Evolutionary conservation across 2,329 filamentous ascomycete species (phyloP).

Genomic region (Xylariaceae sp.): DNA sequence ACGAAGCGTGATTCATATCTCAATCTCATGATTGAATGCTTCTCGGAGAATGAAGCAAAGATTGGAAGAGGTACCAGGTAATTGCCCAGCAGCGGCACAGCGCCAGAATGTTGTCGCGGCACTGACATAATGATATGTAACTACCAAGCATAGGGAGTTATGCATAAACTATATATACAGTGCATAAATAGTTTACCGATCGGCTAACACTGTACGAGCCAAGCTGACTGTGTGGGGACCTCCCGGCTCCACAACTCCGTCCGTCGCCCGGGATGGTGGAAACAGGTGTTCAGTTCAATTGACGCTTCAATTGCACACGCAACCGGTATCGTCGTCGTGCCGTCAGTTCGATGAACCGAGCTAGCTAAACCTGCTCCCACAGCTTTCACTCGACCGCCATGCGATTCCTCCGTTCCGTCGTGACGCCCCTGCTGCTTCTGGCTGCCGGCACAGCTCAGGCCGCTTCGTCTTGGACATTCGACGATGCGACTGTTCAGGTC

Average conservation of each 20-base stretch:
- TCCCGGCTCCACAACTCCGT: slow-evolving; percentile 7
- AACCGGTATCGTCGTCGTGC: slow-evolving; percentile 2
- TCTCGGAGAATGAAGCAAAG: too few species aligned
- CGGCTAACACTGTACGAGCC: neutral
- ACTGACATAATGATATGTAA: too few species aligned
- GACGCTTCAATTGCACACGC: slow-evolving; percentile 5
- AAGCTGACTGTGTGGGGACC: slow-evolving; percentile 11
- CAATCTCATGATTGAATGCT: too few species aligned
- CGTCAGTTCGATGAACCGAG: slow-evolving; percentile 17
- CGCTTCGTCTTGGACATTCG: slow-evolving; percentile 65
- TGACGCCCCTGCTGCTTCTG: slow-evolving; percentile 43
- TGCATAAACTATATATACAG: neutral
- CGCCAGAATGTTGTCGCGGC: too few species aligned
- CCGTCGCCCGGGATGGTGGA: slow-evolving; percentile 1
- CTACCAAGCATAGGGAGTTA: too few species aligned
- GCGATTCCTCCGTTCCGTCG: slow-evolving; percentile 40
- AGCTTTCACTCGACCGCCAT: slow-evolving; percentile 30
- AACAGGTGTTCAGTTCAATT: slow-evolving; percentile 22
- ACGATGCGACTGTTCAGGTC: slow-evolving; percentile 66
- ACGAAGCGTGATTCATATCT: too few species aligned
- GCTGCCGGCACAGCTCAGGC: slow-evolving; percentile 50
- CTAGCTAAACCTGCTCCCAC: slow-evolving; percentile 6
- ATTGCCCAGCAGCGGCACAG: too few species aligned
- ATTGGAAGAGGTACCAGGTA: too few species aligned
- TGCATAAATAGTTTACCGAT: neutral